These are phyloP conservation scores for Alternaria sp. DNA, from an alignment of 2,329 filamentous ascomycete genomes.

Conservation along the genomic window DNA sequence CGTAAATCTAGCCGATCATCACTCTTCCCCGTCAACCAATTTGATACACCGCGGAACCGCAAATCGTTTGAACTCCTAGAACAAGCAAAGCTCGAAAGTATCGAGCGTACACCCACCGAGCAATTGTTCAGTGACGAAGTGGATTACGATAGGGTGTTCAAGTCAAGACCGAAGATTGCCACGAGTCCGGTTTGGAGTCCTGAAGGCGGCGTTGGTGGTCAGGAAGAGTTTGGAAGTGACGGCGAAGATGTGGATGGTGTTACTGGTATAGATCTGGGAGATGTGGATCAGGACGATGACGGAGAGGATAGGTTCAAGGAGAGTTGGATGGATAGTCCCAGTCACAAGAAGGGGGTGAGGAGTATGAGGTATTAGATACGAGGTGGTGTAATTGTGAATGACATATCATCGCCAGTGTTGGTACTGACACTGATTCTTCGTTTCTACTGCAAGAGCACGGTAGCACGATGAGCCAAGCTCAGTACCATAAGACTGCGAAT, in stretches of 20 bases:
- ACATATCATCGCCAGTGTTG: too few relatives aligned
- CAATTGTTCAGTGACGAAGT: conserved; percentile 72
- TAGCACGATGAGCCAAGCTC: too few relatives aligned
- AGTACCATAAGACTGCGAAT: too few relatives aligned
- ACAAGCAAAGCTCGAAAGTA: conserved; percentile 19
- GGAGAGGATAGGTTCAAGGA: conserved; percentile 34
- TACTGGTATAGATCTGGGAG: conserved; percentile 12
- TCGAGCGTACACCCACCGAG: conserved; percentile 63
- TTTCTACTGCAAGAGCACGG: too few relatives aligned
- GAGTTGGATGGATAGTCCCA: conserved; percentile 42
- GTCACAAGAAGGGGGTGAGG: conserved; percentile 14
- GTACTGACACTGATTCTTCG: too few relatives aligned
- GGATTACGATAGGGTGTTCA: conserved; percentile 84
- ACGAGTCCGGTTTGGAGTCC: conserved; percentile 67
- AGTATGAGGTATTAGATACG: not conserved
- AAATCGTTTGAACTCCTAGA: conserved; percentile 30
- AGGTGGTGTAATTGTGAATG: not conserved
- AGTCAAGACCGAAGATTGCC: conserved; percentile 79
- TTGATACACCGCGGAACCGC: conserved; percentile 58
- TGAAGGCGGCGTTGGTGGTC: conserved; percentile 7
- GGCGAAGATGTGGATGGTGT: conserved; percentile 34
- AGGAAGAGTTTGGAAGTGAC: conserved; percentile 28
- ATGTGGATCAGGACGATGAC: conserved; percentile 32
- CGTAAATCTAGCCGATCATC: conserved; percentile 19
- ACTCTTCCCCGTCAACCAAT: conserved; percentile 62